Conservation (phyloP, 2,329 filamentous ascomycete genomes). For the Rhexocercosporidium sp. region DNA sequence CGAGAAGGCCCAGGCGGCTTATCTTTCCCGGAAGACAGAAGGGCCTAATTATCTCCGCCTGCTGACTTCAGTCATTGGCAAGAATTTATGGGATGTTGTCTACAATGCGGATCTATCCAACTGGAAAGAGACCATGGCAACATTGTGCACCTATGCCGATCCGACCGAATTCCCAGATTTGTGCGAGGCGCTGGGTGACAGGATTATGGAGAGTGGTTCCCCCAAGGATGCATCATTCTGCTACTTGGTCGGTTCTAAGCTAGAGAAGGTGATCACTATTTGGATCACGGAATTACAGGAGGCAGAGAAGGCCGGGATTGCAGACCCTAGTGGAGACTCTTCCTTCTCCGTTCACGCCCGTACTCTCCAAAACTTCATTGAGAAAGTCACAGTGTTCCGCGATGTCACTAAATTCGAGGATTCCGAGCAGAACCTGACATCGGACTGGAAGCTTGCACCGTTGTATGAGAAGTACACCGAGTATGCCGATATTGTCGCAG, state of each 20-base stretch:
- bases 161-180: conserved; percentile 91
- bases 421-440: conserved; percentile 69
- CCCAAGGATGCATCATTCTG: conserved; percentile 96
- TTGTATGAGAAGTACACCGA: conserved; percentile 96
- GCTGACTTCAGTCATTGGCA: conserved; percentile 88
- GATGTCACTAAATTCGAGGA: conserved; percentile 93
- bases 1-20: conserved; percentile 90
- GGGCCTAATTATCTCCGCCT: conserved; percentile 92
- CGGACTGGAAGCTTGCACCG: conserved; percentile 85
- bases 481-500: conserved; percentile 93
- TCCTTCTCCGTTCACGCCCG: conserved; percentile 91
- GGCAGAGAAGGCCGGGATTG: conserved; percentile 75
- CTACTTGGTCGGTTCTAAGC: conserved; percentile 91
- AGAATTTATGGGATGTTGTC: conserved; percentile 97
- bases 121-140: conserved; percentile 98
- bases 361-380: conserved; percentile 89
- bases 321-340: conserved; percentile 73
- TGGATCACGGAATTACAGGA: conserved; percentile 92
- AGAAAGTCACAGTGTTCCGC: conserved; percentile 97
- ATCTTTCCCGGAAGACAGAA: conserved; percentile 81
- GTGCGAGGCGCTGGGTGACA: conserved; percentile 92
- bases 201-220: conserved; percentile 77
- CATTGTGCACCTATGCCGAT: conserved; percentile 93
- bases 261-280: conserved; percentile 95
- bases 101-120: conserved; percentile 91